Conservation (phyloP, 805 yeast genomes). For the Candida ipomoeae region DNA sequence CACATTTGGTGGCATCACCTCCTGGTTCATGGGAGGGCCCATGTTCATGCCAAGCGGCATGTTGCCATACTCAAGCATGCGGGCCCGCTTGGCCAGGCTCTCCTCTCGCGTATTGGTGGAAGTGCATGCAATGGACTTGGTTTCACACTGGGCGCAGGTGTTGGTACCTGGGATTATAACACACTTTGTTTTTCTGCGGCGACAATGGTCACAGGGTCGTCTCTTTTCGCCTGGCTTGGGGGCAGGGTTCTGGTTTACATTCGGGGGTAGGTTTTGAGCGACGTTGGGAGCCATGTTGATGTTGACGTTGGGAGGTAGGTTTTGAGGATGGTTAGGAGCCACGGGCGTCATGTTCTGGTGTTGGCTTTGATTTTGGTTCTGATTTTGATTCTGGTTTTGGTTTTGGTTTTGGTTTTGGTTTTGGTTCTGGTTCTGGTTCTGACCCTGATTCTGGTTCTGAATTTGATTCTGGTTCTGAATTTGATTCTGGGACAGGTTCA, state of each 20-base stretch:
- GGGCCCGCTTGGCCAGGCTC: constrained; percentile 42
- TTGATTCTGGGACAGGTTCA: too few relatives aligned
- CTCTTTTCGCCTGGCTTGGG: constrained; percentile 29
- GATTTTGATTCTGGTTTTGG: not conserved
- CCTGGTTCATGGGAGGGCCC: constrained; percentile 12
- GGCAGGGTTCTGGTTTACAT: not conserved
- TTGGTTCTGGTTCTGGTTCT: not conserved
- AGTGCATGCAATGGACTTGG: constrained; percentile 70
- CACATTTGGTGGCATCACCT: constrained; percentile 37
- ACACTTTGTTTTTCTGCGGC: constrained; percentile 76
- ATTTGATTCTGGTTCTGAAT: not conserved
- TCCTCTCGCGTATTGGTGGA: constrained; percentile 43
- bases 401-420: not conserved
- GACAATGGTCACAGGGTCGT: constrained; percentile 81
- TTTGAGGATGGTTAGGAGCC: too few relatives aligned
- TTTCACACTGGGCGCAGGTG: constrained; percentile 73
- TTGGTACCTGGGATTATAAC: constrained; percentile 58
- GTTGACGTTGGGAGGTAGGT: not conserved
- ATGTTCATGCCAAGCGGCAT: constrained; percentile 5
- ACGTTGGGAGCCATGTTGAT: not conserved
- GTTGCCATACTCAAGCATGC: constrained; percentile 4
- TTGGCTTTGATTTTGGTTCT: not conserved
- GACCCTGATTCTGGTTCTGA: not conserved
- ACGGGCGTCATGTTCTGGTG: not conserved
- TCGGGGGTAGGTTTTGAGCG: not conserved